Evolutionary conservation across 2,329 filamentous ascomycete species (phyloP).

Genomic region (Pseudopyrenochaeta lycopersici): DNA sequence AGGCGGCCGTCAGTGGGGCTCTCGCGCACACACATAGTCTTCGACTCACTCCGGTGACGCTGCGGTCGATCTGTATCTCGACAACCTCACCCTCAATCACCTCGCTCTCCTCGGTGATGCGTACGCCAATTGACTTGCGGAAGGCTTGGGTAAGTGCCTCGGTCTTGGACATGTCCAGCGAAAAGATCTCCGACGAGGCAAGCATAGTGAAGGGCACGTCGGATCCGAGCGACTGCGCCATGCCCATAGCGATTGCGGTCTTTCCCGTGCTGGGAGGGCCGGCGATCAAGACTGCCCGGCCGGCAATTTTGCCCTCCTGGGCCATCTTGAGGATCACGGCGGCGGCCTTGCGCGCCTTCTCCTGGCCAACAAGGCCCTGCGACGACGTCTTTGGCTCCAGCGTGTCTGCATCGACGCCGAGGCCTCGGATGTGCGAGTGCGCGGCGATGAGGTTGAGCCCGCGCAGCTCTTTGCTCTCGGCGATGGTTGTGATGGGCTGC

Average conservation of each 20-base stretch:
- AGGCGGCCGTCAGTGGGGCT: slow-evolving; percentile 15
- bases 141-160: slow-evolving; percentile 99
- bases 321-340: slow-evolving; percentile 98
- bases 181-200: slow-evolving; percentile 96
- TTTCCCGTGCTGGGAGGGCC: slow-evolving; percentile 97
- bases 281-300: slow-evolving; percentile 91
- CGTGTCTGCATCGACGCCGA: slow-evolving; percentile 91
- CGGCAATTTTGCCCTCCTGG: slow-evolving; percentile 97
- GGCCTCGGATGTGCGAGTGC: slow-evolving; percentile 95
- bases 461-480: slow-evolving; percentile 94
- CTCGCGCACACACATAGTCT: background rate
- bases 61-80: slow-evolving; percentile 97
- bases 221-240: slow-evolving; percentile 92
- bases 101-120: slow-evolving; percentile 98
- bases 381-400: slow-evolving; percentile 85
- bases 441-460: slow-evolving; percentile 97
- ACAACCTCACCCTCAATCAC: slow-evolving; percentile 99
- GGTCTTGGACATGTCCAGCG: slow-evolving; percentile 98
- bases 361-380: slow-evolving; percentile 94
- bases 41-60: slow-evolving; percentile 79
- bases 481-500: slow-evolving; percentile 76
- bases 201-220: slow-evolving; percentile 98
- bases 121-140: slow-evolving; percentile 95
- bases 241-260: slow-evolving; percentile 98
- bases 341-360: slow-evolving; percentile 95